Base-by-base conservation (phyloP, 345 rosid genomes). In the Hypericum perforatum region DNA sequence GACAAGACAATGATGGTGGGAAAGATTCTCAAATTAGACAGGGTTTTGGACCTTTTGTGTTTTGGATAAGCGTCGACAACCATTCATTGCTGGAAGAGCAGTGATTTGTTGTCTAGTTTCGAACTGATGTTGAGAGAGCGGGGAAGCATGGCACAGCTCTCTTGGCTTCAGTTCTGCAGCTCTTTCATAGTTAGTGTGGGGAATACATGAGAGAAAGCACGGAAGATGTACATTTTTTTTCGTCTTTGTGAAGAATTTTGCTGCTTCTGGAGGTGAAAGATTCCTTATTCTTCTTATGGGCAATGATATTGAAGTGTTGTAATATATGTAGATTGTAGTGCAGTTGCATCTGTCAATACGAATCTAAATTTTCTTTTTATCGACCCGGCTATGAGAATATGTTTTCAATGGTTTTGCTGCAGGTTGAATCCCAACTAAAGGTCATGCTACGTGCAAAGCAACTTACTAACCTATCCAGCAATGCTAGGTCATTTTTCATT, bases 371-470 rank as follows among this genome's bases (percentile, higher is more conserved):
- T 5, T 12, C 9, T 46, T 13, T 12, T 46, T 29, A 16, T 46
- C 22, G 7, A 7, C 13, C 8, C 22, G 8, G 7, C 3, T 46
- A 29, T 12, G 2, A 46, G 16, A 13, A n/a, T 9, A n/a, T 13
- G 16, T 46, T 16, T 8, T 13, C 49, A 3, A 7, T 9, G 43
- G 4, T 51, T 62, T 5, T 64, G n/a, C 3, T 54, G 55, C 41
- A 56, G 58, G 56, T 42, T 22, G 8, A 54, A 41, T 37, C 53
- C 50, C 45, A 16, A 57, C 53, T 72, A 71, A 72, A 65, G 75
- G 75, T 59, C 61, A 86, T 90, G 97, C 55, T 84, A 63, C 77
- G 94, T 40, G 72, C 89, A 56, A 86, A 90, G 76, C 86, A 74
- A 15, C 48, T 90, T 41, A 59, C 76, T 63, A 84, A 71, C 60